A percentile compares a stretch with the other conserved stretches of the same genome.
phyloP scores from a whole-genome alignment of 2,329 filamentous ascomycete genomes.

The Cordyceps tenuipes region DNA sequence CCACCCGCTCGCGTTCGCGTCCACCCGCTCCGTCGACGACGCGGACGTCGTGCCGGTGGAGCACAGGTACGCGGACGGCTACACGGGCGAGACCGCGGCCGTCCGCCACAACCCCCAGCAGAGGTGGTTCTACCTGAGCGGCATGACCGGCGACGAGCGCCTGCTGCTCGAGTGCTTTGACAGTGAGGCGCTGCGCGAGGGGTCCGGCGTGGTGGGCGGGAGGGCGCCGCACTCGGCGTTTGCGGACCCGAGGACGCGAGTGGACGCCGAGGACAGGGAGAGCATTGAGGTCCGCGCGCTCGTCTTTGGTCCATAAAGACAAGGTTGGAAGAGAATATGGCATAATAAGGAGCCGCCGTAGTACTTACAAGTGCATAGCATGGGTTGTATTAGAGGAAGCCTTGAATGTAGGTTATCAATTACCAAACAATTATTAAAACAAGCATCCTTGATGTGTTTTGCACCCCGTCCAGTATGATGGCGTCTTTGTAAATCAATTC shows the following conservation, averaged over 20 bases:
- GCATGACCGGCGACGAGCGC: slow-evolving; percentile 66
- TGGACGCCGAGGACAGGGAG: slow-evolving; percentile 64
- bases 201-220: slow-evolving; percentile 40
- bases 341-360: too few relatives aligned
- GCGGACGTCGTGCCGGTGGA: slow-evolving; percentile 63
- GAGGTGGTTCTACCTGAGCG: slow-evolving; percentile 72
- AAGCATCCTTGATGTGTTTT: background rate
- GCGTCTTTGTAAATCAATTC: background rate
- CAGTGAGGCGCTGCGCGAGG: slow-evolving; percentile 44
- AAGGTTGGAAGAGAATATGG: background rate
- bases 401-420: background rate
- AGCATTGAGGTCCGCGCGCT: slow-evolving; percentile 85
- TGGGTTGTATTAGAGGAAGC: background rate
- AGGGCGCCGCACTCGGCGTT: slow-evolving; percentile 71
- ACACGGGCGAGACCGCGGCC: slow-evolving; percentile 65
- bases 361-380: too few relatives aligned
- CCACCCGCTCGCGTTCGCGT: slow-evolving; percentile 60
- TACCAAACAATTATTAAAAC: background rate
- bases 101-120: slow-evolving; percentile 55
- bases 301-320: slow-evolving; percentile 59
- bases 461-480: background rate
- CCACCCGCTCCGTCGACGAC: slow-evolving; percentile 51
- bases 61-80: slow-evolving; percentile 57
- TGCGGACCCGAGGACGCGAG: slow-evolving; percentile 60
- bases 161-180: slow-evolving; percentile 74